Conservation (phyloP, 352 stramenopile genomes). For the Pythium aquatile region DNA sequence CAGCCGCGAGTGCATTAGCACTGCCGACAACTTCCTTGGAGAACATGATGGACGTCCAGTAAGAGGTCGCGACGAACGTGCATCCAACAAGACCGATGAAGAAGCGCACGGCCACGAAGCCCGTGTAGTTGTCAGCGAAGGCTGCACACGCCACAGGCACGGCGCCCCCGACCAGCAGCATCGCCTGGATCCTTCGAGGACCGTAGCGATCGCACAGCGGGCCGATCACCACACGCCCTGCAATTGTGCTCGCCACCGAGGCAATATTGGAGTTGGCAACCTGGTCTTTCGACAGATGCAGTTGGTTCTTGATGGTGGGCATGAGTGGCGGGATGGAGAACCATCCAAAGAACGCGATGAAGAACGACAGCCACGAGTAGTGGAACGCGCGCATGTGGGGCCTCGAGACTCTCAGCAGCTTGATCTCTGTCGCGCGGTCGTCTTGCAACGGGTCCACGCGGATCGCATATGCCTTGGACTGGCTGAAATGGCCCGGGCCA, state of each 20-base stretch:
- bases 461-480: slow-evolving; percentile 9
- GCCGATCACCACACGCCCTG: slow-evolving; percentile 87
- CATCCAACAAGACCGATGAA: slow-evolving; percentile 93
- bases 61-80: slow-evolving; percentile 92
- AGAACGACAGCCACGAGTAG: slow-evolving; percentile 92
- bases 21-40: slow-evolving; percentile 90
- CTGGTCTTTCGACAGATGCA: slow-evolving; percentile 81
- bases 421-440: slow-evolving; percentile 55
- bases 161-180: slow-evolving; percentile 71
- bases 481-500: not conserved
- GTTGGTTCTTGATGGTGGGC: slow-evolving; percentile 85
- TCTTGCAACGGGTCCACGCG: slow-evolving; percentile 26
- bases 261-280: slow-evolving; percentile 92
- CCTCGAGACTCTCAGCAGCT: slow-evolving; percentile 55
- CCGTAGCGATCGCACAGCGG: slow-evolving; percentile 93
- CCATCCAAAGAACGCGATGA: slow-evolving; percentile 94
- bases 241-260: slow-evolving; percentile 87
- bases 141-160: slow-evolving; percentile 85
- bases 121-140: slow-evolving; percentile 74
- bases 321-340: slow-evolving; percentile 94
- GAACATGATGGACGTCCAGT: slow-evolving; percentile 94
- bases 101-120: slow-evolving; percentile 86
- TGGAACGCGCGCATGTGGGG: slow-evolving; percentile 95
- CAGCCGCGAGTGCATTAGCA: slow-evolving; percentile 89
- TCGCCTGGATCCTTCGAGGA: slow-evolving; percentile 74